Percentiles rank a stretch among this genome's conserved stretches.
These are phyloP conservation scores for Paramecium biaurelia DNA, from an alignment of 73 alveolate species.

Conservation along the genomic window DNA sequence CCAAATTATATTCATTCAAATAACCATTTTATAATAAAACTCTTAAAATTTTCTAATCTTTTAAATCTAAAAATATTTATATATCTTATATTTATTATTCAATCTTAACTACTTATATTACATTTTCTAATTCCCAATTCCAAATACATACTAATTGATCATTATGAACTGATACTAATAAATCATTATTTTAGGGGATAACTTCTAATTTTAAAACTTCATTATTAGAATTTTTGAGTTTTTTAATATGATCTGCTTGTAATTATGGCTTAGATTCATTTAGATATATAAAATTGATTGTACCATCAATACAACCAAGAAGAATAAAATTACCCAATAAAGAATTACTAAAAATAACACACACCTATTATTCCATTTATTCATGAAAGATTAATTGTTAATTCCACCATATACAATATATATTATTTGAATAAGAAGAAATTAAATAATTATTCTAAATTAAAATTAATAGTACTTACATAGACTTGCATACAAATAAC, in stretches of 20 bases:
- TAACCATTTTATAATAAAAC: neutral
- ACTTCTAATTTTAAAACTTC: neutral
- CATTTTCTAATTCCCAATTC: conserved; percentile 48
- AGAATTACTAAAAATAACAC: neutral
- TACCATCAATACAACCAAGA: neutral
- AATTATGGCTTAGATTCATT: conserved; percentile 12
- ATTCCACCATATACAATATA: neutral
- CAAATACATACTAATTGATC: conserved; percentile 6
- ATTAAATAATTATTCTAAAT: conserved; percentile 32
- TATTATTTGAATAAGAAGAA: neutral
- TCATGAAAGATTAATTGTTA: neutral
- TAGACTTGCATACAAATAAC: neutral
- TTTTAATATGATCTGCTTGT: conserved; percentile 7
- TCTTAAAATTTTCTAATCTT: neutral
- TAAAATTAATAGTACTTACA: neutral
- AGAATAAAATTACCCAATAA: neutral
- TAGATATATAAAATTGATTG: neutral
- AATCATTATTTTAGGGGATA: neutral
- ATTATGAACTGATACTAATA: neutral
- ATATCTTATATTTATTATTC: neutral
- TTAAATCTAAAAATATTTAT: neutral
- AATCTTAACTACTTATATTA: neutral
- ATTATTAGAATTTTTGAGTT: neutral
- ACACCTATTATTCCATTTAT: neutral
- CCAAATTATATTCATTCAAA: neutral